phyloP scores from a whole-genome alignment of 768 basidiomycete genomes.

The Fibroporia radiculosa region DNA sequence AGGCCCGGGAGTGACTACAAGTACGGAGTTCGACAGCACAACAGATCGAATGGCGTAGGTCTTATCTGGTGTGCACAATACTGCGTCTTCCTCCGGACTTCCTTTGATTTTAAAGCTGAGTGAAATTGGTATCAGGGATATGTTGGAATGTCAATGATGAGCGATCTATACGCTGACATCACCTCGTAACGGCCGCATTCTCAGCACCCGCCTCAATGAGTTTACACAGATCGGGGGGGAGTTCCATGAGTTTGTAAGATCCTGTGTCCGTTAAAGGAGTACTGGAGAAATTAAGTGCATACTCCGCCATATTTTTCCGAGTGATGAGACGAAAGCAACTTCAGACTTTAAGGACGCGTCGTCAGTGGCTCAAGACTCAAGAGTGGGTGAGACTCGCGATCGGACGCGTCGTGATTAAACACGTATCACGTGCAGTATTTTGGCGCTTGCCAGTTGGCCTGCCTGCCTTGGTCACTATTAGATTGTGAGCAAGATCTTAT shows the following conservation, averaged over 20 bases:
- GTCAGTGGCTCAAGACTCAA: no score
- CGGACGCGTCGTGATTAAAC: neutral
- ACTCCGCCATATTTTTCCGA: conserved; percentile 13
- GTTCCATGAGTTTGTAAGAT: conserved; percentile 63
- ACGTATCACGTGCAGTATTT: neutral
- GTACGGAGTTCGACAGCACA: conserved; percentile 79
- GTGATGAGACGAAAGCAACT: no score
- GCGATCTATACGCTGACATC: conserved; percentile 7
- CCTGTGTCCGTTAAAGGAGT: conserved; percentile 30
- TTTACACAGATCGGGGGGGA: conserved; percentile 60
- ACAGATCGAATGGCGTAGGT: conserved; percentile 85
- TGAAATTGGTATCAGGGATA: neutral
- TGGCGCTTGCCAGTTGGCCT: neutral
- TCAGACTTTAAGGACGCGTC: no score
- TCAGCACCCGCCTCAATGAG: conserved; percentile 48
- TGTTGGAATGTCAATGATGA: conserved; percentile 4
- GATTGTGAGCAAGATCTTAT: no score
- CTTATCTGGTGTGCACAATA: conserved; percentile 73
- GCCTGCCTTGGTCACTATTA: no score
- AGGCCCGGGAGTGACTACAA: conserved; percentile 55
- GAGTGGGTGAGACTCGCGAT: neutral
- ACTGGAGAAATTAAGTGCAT: conserved; percentile 16
- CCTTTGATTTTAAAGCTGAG: conserved; percentile 75
- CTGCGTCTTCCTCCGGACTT: conserved; percentile 73
- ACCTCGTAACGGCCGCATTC: conserved; percentile 9